Evolutionary conservation across 345 rosid genomes (phyloP).

Genomic region (Ceriops zippeliana): DNA sequence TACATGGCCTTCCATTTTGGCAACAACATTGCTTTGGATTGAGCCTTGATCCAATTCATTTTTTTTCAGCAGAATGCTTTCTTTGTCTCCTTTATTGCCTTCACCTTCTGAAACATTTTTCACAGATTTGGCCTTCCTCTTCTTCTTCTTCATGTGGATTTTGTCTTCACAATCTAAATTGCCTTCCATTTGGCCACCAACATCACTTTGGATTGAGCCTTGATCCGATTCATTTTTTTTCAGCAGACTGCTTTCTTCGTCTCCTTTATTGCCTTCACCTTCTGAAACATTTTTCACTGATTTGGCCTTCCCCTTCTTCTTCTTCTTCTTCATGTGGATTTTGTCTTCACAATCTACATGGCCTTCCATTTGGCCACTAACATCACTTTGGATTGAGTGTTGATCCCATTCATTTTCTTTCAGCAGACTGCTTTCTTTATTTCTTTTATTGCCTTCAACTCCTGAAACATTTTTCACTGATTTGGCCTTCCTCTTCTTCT

Average conservation of each 20-base stretch:
- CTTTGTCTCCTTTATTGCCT: not conserved
- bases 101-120: no score
- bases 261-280: no score
- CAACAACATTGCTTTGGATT: not conserved
- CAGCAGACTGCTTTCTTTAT: not conserved
- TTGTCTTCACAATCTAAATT: no score
- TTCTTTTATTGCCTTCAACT: no score
- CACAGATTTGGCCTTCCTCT: not conserved
- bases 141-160: not conserved
- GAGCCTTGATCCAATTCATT: no score
- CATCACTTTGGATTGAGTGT: not conserved
- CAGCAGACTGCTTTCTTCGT: no score
- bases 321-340: not conserved
- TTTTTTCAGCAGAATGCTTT: no score
- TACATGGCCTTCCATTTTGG: conserved; percentile 1
- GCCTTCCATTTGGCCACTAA: not conserved
- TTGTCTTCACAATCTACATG: not conserved
- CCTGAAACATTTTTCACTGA: not conserved
- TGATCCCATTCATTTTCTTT: not conserved
- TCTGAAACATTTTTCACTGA: no score
- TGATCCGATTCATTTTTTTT: no score
- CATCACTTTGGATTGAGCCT: no score
- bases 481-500: not conserved
- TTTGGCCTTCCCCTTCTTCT: not conserved
- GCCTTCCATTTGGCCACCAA: no score